Base-by-base conservation (phyloP, 345 rosid species). In the Syzygium aqueum region DNA sequence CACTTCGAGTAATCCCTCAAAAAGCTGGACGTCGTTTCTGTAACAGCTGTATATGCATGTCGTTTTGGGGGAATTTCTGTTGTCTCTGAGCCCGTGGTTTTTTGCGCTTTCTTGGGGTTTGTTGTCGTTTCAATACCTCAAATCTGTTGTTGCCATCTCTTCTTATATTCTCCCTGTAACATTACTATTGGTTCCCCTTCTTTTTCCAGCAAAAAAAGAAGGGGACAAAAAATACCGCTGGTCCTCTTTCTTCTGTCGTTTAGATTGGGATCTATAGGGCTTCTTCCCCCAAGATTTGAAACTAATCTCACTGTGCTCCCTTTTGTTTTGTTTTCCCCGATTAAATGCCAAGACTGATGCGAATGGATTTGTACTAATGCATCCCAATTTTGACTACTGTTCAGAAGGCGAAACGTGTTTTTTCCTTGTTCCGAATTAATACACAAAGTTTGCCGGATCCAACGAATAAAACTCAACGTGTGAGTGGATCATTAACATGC, bases 11-110 rank as follows among this genome's bases (percentile, higher is more conserved):
- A 87, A 89, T 87, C 88, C 51, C 88, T 40, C 49, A 21, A 19
- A 73, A 73, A 73, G 80, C 46, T 73, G 80, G 43, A 37, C 63
- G n/a, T 56, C 80, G 80, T 40, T 33, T 19, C 11, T 8, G 49
- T 19, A 52, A 85, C 88, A 88, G 90, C 90, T 89, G 90, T 89
- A 14, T 77, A 83, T 30, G 57, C 53, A 46, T 91, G 91, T 90
- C 92, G 51, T 86, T 88, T 89, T 33, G 61, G 84, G 91, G 78
- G 86, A 37, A 73, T 73, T 73, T 40, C 40, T 57, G 46, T 51
- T 46, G 63, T 67, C 86, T 85, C 37, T 43, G 53, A 15, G 30
- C 21, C 4, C 73, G 51, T 57, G 90, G 89, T 86, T 89, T 85
- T 77, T 86, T 88, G 53, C 57, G 89, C 87, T 86, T 87, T 89